Conservation (phyloP, 306 rosid species). For the Abrus pulchellus region DNA sequence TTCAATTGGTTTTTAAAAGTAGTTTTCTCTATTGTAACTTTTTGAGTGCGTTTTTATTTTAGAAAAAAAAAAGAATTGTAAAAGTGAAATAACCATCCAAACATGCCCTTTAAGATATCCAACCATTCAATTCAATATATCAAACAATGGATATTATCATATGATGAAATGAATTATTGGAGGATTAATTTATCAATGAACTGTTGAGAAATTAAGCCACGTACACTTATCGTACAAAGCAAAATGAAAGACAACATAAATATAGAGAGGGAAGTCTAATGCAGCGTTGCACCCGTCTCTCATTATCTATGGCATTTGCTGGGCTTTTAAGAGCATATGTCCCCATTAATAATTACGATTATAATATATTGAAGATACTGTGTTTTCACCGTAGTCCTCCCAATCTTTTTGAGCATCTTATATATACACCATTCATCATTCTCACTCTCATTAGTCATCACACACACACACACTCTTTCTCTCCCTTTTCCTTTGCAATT, state of each 20-base stretch:
- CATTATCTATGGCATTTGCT: not conserved
- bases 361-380: constrained; percentile 32
- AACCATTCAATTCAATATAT: constrained; percentile 13
- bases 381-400: constrained; percentile 26
- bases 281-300: not conserved
- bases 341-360: constrained; percentile 42
- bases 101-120: not conserved
- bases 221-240: constrained; percentile 34
- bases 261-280: constrained; percentile 5
- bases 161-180: constrained; percentile 32
- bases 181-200: constrained; percentile 21
- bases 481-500: not conserved
- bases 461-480: not conserved
- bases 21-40: too few species aligned
- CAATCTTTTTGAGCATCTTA: constrained; percentile 8
- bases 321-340: constrained; percentile 32
- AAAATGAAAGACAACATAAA: not conserved
- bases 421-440: constrained; percentile 45
- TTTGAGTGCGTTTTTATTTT: not conserved
- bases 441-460: constrained; percentile 19
- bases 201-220: constrained; percentile 36
- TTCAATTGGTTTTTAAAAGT: not conserved
- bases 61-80: not conserved
- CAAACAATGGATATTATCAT: constrained; percentile 9
- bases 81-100: not conserved